Evolutionary conservation across 192 early-diverging fungal species (phyloP).

Genomic region (Coemansia sp.): DNA sequence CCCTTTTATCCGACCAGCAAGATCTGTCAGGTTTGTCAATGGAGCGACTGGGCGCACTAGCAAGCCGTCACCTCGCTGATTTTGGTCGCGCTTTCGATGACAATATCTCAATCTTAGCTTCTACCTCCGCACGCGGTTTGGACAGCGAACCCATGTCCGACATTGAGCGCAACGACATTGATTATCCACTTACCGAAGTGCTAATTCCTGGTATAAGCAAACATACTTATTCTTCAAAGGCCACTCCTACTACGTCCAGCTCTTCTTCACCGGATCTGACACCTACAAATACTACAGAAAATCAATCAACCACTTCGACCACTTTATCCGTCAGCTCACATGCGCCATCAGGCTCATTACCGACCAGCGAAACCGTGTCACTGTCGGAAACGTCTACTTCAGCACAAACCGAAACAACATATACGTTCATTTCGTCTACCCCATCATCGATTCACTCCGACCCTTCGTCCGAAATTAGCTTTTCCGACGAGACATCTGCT

Average conservation of each 20-base stretch:
- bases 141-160: neutral
- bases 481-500: too few species aligned
- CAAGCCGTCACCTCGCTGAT: neutral
- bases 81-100: neutral
- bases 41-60: neutral
- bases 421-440: too few species aligned
- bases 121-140: neutral
- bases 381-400: too few species aligned
- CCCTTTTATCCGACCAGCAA: neutral
- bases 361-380: too few species aligned
- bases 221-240: neutral
- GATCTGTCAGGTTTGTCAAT: neutral
- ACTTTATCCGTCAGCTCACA: too few species aligned
- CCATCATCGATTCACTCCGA: too few species aligned
- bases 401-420: too few species aligned
- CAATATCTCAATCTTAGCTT: too few species aligned
- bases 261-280: neutral
- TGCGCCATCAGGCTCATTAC: too few species aligned
- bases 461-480: too few species aligned
- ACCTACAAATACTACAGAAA: too few species aligned
- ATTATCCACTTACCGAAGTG: conserved; percentile 3
- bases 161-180: neutral
- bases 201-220: neutral
- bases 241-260: neutral
- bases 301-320: too few species aligned